Evolutionary conservation across 306 rosid genomes (phyloP), one percentile per base, ranked within the genome.

Genomic region (Prunus mongolica): DNA sequence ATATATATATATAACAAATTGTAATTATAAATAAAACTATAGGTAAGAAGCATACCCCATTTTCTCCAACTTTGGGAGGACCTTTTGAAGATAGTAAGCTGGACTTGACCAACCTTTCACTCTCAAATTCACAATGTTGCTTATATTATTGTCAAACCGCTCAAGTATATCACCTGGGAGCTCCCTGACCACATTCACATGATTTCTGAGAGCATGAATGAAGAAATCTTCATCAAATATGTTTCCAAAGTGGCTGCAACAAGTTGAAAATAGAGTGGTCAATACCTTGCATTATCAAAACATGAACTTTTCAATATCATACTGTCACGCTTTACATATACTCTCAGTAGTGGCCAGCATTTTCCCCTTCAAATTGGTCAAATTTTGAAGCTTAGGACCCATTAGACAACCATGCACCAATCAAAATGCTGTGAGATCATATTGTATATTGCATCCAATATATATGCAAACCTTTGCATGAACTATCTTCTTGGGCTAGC

Each of bases 61-160:
- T 74, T 83, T 84, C 81, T 85, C 64, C 83, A 95, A 90, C 83
- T 88, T 88, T 8, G 98, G 98, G 78, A 95, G 97, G 81, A 95
- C 98, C 86, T 92, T 95, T 51, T 88, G 95, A 73, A 92, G 84
- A 92, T 95, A 95, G 86, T 95, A 78, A 76, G 88, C 62, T 24
- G 97, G 78, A 87, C 96, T 92, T 55, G 98, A 90, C 98, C 97
- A 95, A 70, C 88, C 98, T 88, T 95, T 95, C 79, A 95, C 90
- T 79, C 98, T 85, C 82, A 95, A 90, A 84, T 95, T 95, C 73
- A 92, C 96, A 78, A 95, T 92, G 81, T 85, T 94, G 82, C 98
- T 95, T 78, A 90, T 90, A 87, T 92, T 92, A 82, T 90, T 81
- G 87, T 92, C 90, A 78, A 84, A 95, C 78, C 38, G 89, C 88